Percentiles rank a stretch among this genome's conserved stretches.
phyloP scores from a whole-genome alignment of 2,329 filamentous ascomycete species.

The Fusarium marasasianum region DNA sequence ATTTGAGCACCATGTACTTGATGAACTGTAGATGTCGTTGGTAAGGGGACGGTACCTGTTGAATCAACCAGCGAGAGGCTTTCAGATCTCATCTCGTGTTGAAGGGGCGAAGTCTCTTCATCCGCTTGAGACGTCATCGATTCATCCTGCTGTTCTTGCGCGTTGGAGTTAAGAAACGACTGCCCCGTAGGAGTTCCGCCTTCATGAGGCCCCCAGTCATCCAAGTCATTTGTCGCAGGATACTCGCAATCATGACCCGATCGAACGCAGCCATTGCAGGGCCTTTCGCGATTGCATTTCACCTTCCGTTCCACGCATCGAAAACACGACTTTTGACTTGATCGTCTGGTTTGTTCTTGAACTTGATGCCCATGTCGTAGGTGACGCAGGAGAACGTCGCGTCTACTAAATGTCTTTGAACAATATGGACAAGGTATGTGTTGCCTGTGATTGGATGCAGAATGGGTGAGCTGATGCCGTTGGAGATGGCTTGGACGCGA shows the following conservation, averaged over 20 bases:
- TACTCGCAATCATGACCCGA: neutral
- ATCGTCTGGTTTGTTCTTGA: neutral
- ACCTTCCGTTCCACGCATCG: neutral
- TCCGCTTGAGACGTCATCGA: neutral
- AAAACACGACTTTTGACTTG: neutral
- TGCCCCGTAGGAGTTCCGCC: neutral
- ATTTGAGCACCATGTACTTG: neutral
- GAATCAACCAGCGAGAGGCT: too few relatives aligned
- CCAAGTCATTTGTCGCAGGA: neutral
- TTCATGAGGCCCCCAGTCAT: neutral
- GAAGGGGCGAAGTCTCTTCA: neutral
- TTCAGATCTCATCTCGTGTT: neutral
- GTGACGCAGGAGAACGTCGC: neutral
- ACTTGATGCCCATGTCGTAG: neutral
- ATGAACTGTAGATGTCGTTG: neutral
- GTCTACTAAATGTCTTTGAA: neutral
- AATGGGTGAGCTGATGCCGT: neutral
- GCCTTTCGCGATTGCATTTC: neutral
- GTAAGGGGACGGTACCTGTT: accelerated
- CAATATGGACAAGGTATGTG: neutral
- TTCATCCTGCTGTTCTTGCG: neutral
- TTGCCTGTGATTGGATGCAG: neutral
- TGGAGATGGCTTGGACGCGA: slow-evolving; percentile 1
- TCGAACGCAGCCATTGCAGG: neutral
- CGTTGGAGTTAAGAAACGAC: neutral